phyloP scores from a whole-genome alignment of 2,329 filamentous ascomycete species.

The Ceratocystis diversiconidia region DNA sequence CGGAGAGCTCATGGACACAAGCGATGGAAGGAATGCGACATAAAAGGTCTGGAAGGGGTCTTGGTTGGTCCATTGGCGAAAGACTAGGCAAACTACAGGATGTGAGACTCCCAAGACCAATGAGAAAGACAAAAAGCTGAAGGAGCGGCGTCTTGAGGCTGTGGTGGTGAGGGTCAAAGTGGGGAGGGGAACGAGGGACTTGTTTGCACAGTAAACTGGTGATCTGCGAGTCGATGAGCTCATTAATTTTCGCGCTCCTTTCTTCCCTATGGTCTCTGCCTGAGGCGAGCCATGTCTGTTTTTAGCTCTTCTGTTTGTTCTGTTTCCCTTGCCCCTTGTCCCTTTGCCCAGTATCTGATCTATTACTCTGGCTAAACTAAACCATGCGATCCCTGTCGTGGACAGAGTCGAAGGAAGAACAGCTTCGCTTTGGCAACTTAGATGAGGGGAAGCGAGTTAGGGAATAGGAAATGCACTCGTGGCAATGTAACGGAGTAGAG shows the following conservation, averaged over 20 bases:
- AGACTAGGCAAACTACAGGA: not conserved
- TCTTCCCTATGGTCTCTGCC: not conserved
- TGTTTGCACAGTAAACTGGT: not conserved
- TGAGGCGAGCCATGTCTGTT: not conserved
- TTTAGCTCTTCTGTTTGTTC: not conserved
- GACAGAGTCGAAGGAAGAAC: not conserved
- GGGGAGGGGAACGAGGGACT: not conserved
- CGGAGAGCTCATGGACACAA: not conserved
- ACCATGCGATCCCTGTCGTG: not conserved
- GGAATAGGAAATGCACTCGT: not conserved
- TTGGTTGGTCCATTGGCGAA: not conserved
- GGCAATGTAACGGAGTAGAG: not conserved
- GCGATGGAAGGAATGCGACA: not conserved
- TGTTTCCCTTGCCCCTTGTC: not conserved
- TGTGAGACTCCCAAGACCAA: not conserved
- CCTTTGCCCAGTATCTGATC: not conserved
- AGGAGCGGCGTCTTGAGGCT: not conserved
- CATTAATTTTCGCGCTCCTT: not conserved
- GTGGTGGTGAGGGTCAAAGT: not conserved
- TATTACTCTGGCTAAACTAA: not conserved
- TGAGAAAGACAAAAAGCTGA: not conserved
- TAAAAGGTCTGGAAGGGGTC: not conserved
- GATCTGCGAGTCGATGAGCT: not conserved
- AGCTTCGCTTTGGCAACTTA: not conserved
- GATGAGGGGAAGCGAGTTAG: conserved; percentile 1